phyloP scores from a whole-genome alignment of 1,284 basidiomycete genomes.

The Ceratobasidium sp. region DNA sequence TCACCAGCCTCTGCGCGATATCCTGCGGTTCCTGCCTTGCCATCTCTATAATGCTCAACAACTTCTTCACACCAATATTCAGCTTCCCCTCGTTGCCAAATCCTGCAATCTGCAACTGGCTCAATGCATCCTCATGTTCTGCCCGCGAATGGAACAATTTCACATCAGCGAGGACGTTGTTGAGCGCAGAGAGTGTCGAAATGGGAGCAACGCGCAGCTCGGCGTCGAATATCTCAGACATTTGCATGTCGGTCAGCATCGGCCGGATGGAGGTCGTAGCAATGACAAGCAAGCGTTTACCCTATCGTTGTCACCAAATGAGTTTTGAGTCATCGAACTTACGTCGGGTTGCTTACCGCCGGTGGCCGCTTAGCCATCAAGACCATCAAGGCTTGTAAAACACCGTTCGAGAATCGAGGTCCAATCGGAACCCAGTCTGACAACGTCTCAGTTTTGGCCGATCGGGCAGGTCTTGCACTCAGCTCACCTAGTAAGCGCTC shows the following conservation, averaged over 20 bases:
- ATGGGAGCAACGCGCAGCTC: slow-evolving; percentile 91
- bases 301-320: slow-evolving; percentile 61
- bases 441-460: neutral
- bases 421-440: slow-evolving; percentile 98
- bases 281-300: slow-evolving; percentile 90
- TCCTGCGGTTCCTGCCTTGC: slow-evolving; percentile 91
- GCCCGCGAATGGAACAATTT: slow-evolving; percentile 77
- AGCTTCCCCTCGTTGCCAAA: slow-evolving; percentile 72
- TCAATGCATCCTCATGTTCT: slow-evolving; percentile 73
- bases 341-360: slow-evolving; percentile 69
- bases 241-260: slow-evolving; percentile 91
- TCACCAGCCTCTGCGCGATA: slow-evolving; percentile 79
- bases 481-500: slow-evolving; percentile 86
- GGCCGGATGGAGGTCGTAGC: slow-evolving; percentile 92
- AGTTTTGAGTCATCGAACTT: neutral
- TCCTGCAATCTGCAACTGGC: slow-evolving; percentile 81
- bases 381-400: slow-evolving; percentile 92
- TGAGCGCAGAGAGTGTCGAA: slow-evolving; percentile 77
- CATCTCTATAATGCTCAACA: slow-evolving; percentile 96
- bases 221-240: slow-evolving; percentile 90
- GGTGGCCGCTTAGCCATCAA: slow-evolving; percentile 92
- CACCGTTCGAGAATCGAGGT: slow-evolving; percentile 94
- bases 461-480: neutral
- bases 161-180: slow-evolving; percentile 86
- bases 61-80: slow-evolving; percentile 93